Evolutionary conservation across 202 grass and related monocot genomes (phyloP), one percentile per base, ranked within the genome.

Genomic region (Saccharum hybrid): DNA sequence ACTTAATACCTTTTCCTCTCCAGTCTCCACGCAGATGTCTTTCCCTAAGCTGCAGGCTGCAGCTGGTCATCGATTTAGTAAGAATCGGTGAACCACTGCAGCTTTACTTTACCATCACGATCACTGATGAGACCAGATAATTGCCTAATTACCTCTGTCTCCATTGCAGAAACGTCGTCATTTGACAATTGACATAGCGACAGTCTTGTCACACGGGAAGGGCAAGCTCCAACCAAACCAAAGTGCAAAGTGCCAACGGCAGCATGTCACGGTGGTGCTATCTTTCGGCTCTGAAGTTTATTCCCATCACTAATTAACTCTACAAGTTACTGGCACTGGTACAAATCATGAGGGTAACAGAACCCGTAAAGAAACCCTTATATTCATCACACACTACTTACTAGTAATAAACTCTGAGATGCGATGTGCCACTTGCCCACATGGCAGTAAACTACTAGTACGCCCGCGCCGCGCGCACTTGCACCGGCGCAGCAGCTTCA

Each of bases 401-500:
- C 40, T 10, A 13, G 12, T 14, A 14, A 13, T 46, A 14, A 49
- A 49, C 15, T 18, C 48, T 54, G 5, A 60, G 8, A 43, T 28
- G 68, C 22, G 30, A 16, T 14, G 37, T 11, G 61, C 72, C 62
- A 86, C 70, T 74, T 81, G 49, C 5, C 60, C 19, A 36, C 8
- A 63, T 81, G 62, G 4, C 46, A 12, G 38, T 81, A 23, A 81
- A 66, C 10, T 18, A 80, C 8, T 19, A 23, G n/a, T n/a, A n/a
- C n/a, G n/a, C n/a, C n/a, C 3, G 18, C 15, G n/a, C 15, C 6
- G 7, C 57, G 19, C 9, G 4, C 49, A 23, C 68, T 14, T 15
- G 31, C 8, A 18, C 52, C 19, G 38, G 9, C 40, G 40, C 40
- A 42, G 31, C 22, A 8, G 45, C 77, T 80, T 56, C n/a, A 68